A percentile compares a stretch with the other conserved stretches of the same genome.
phyloP scores from a whole-genome alignment of 257 asterid genomes.

The Solanum medicagineum region DNA sequence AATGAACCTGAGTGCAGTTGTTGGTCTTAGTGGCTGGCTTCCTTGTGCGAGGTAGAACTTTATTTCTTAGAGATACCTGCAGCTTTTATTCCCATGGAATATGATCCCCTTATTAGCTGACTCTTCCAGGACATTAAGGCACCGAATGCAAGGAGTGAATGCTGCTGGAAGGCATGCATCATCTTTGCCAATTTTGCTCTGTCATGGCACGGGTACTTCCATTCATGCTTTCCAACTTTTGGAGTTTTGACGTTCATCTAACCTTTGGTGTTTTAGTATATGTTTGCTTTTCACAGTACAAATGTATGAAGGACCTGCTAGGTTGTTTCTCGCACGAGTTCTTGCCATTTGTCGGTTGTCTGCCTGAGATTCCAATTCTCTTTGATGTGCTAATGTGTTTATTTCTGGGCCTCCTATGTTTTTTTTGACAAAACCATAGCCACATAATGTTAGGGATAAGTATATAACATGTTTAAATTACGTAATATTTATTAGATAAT shows the following conservation, averaged over 20 bases:
- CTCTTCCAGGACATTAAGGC: conserved; percentile 45
- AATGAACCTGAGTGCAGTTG: conserved; percentile 33
- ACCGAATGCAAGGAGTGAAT: conserved; percentile 33
- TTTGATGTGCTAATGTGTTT: neutral
- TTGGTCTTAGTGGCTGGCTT: conserved; percentile 84
- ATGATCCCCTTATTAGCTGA: neutral
- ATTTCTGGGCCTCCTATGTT: neutral
- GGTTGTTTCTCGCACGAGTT: neutral
- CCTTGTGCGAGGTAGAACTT: conserved; percentile 56
- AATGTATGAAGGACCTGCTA: neutral
- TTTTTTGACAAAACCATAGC: neutral
- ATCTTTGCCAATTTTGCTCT: conserved; percentile 52
- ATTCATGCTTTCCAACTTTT: neutral
- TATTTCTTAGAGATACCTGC: neutral
- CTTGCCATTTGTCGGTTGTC: neutral
- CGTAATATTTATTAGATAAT: neutral
- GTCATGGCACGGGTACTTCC: conserved; percentile 72
- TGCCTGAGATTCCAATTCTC: neutral
- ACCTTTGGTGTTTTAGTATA: neutral
- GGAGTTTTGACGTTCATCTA: neutral
- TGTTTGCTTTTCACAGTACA: neutral
- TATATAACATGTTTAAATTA: neutral
- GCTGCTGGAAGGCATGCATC: conserved; percentile 59
- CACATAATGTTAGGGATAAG: neutral
- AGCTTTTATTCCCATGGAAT: neutral